Conservation (phyloP, 73 alveolate genomes). For the Symbiodinium pilosum region DNA sequence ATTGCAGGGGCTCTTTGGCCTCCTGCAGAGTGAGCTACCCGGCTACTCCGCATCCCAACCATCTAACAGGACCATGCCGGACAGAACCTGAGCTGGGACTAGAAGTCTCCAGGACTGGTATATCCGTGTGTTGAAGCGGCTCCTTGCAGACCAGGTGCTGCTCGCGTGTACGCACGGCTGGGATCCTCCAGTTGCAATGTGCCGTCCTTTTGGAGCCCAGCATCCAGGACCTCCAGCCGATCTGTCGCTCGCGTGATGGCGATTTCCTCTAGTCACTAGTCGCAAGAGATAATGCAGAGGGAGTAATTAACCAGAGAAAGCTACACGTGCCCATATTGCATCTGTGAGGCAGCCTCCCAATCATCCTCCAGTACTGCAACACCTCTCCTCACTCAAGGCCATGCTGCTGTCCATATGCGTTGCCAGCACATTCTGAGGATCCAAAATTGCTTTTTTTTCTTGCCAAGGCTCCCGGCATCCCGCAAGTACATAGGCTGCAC, state of each 20-base stretch:
- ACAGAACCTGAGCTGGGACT: constrained; percentile 38
- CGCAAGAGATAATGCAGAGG: no score
- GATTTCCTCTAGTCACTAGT: constrained; percentile 11
- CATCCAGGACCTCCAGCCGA: constrained; percentile 66
- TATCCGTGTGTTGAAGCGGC: not conserved
- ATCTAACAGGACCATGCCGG: constrained; percentile 79
- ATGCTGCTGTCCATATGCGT: no score
- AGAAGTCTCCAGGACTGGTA: not conserved
- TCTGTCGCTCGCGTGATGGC: constrained; percentile 85
- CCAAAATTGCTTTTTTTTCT: no score
- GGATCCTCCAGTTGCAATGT: constrained; percentile 31
- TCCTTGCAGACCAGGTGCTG: not conserved
- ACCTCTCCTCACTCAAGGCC: not conserved
- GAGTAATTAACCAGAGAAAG: no score
- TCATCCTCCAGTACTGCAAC: constrained; percentile 48
- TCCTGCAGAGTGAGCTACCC: not conserved
- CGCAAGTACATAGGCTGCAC: constrained; percentile 49
- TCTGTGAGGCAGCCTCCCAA: constrained; percentile 8
- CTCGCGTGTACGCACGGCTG: constrained; percentile 67
- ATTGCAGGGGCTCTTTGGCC: not conserved
- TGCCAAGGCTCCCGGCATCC: not conserved
- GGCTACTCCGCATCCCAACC: no score
- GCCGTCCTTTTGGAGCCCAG: constrained; percentile 29
- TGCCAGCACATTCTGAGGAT: no score
- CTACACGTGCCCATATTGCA: no score